Evolutionary conservation across 495 filamentous ascomycete genomes (phyloP).

Genomic region (Neurospora sp.): DNA sequence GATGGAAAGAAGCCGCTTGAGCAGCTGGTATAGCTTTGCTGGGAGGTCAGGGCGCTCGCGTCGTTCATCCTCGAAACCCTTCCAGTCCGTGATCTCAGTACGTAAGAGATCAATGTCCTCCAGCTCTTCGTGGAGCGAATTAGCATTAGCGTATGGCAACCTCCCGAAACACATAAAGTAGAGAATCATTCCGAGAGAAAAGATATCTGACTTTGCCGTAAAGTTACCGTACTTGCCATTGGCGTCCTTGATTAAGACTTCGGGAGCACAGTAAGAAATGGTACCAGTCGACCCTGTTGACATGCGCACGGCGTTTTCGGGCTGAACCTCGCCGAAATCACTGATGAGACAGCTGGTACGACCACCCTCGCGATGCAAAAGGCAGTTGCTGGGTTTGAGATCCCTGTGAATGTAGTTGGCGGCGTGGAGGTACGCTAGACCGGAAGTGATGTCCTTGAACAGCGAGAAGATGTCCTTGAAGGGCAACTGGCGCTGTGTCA

Average conservation of each 20-base stretch:
- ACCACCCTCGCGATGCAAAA: constrained; percentile 66
- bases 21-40: constrained; percentile 71
- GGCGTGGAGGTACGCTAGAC: constrained; percentile 80
- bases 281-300: constrained; percentile 93
- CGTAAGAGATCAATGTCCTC: constrained; percentile 87
- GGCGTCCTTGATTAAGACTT: constrained; percentile 66
- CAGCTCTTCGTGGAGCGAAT: constrained; percentile 77
- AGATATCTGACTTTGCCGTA: constrained; percentile 90
- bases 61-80: constrained; percentile 70
- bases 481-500: constrained; percentile 50
- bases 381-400: constrained; percentile 90
- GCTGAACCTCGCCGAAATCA: constrained; percentile 93
- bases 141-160: constrained; percentile 75
- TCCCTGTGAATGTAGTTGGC: constrained; percentile 95
- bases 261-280: constrained; percentile 94
- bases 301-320: constrained; percentile 63
- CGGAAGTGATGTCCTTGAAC: constrained; percentile 90
- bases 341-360: constrained; percentile 77
- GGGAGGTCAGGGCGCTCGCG: constrained; percentile 72
- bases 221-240: constrained; percentile 79
- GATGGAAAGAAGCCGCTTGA: constrained; percentile 70
- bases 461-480: constrained; percentile 95
- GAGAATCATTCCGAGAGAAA: constrained; percentile 94
- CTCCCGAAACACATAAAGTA: constrained; percentile 94
- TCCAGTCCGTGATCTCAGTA: constrained; percentile 78